Evolutionary conservation across 495 filamentous ascomycete species (phyloP), one percentile per base, ranked within the genome.

Genomic region (Aspergillus wentii): DNA sequence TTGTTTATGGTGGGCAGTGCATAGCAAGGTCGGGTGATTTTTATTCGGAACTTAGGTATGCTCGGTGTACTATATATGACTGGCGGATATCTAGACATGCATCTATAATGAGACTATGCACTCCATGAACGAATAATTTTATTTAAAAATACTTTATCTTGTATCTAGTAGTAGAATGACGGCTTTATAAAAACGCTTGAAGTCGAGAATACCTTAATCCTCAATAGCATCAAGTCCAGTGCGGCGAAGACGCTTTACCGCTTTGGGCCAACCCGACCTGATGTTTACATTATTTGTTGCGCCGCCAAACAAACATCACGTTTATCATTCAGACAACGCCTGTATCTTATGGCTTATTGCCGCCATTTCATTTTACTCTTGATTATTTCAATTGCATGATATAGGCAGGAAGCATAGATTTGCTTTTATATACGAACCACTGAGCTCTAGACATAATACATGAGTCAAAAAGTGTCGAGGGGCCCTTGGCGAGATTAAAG

Each of bases 11-110:
- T 46, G 51, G 54, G 48, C 48, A 58, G 42, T 50, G 56, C 54
- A 64, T 60, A 60, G 54, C 53, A 53, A 56, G 44, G 49, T 48
- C 41, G 41, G 49, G 43, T 37, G 44, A 49, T 45, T 49, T 49
- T 41, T 46, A 49, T 52, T 45, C 44, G 48, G 20, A 41, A 32
- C 40, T 41, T 48, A 34, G 33, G 41, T 50, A 36, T 26, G 26
- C 35, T 33, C 21, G 37, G 29, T 52, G 51, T 61, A 59, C 45
- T 59, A 57, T 54, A 56, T 59, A 62, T 60, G 49, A 57, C 49
- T 33, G 18, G 30, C 33, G 45, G 33, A 36, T 42, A 44, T 52
- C 46, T 58, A 28, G 30, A 51, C 43, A 48, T 56, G 59, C 50
- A 54, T 56, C 44, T 38, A 52, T 43, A 51, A 49, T 46, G 36